Base-by-base conservation (phyloP, 176 grass and related monocot genomes). In the Triticum dicoccoides region DNA sequence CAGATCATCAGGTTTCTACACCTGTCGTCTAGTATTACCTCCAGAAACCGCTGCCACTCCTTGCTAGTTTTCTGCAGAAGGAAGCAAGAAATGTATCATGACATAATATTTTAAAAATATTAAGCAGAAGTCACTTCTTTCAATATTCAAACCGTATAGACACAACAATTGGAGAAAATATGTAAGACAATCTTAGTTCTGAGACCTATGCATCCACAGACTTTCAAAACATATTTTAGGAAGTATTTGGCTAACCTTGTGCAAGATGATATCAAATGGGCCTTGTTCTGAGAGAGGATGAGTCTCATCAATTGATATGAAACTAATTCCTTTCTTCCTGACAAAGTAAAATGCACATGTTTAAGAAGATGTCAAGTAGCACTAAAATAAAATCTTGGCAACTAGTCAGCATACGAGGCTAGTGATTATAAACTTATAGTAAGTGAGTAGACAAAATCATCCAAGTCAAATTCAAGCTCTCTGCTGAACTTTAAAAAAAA, bases 311-410 rank as follows among this genome's bases (percentile, higher is more conserved):
- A 98, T 98, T 73, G 91, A 76, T 72, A 98, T 79, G 32, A 98
- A 95, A 83, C 52, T 82, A 90, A 98, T 95, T 56, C 96, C 96
- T 70, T 95, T 98, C 80, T 95, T 95, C 88, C 96, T 98, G 91
- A 38, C 78, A 86, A 58, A 66, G 42, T 4, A 58, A 44, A 83
- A 63, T 5, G 39, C 23, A 81, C 11, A 81, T 77, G 25, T 33
- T 77, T 33, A 67, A 49, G 25, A 79, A 83, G 8, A 65, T 56
- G 65, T 73, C 18, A 83, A 59, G 9, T 13, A 24, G 23, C 4
- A 33, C 30, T 34, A 83, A 24, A 71, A 70, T 12, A 86, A 54
- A 83, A 78, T 4, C 27, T 64, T 81, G n/a, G 41, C n/a, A 71
- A 21, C 81, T 54, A 72, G 67, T 51, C 6, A 17, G 21, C 49